Evolutionary conservation across 805 yeast genomes (phyloP).

Genomic region (Ogataea sp.): DNA sequence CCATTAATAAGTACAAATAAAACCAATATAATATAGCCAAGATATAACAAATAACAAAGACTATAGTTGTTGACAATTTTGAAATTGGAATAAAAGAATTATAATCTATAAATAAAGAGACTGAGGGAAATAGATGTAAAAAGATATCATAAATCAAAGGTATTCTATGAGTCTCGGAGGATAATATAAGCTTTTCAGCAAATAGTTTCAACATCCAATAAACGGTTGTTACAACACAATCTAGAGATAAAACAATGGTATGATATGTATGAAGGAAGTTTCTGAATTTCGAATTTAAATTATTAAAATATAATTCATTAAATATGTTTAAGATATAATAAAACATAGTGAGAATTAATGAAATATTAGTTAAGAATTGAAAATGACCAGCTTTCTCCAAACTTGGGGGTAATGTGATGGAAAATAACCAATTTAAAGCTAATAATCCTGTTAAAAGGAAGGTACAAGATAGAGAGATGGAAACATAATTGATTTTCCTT

Average conservation of each 20-base stretch:
- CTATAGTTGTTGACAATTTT: constrained; percentile 22
- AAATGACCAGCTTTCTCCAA: constrained; percentile 54
- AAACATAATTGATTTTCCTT: too few species aligned
- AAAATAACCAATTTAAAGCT: too few species aligned
- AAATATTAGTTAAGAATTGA: constrained; percentile 68
- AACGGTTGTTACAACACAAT: constrained; percentile 50
- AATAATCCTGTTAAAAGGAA: too few species aligned
- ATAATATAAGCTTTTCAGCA: constrained; percentile 39
- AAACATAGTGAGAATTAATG: constrained; percentile 38
- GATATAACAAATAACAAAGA: constrained; percentile 32
- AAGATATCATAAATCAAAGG: constrained; percentile 46
- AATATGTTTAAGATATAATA: constrained; percentile 31
- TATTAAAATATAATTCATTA: constrained; percentile 26
- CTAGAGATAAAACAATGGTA: constrained; percentile 50
- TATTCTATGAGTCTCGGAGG: constrained; percentile 25
- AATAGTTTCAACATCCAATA: constrained; percentile 65
- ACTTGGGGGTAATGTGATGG: constrained; percentile 42
- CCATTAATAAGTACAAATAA: constrained; percentile 39
- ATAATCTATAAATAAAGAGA: constrained; percentile 46
- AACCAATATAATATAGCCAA: constrained; percentile 46
- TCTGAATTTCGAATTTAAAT: constrained; percentile 1
- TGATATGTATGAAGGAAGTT: constrained; percentile 33
- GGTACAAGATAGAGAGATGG: too few species aligned
- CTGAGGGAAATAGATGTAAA: constrained; percentile 53
- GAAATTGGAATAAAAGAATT: constrained; percentile 42